Evolutionary conservation across 2,329 filamentous ascomycete species (phyloP), one percentile per base, ranked within the genome.

Genomic region (Cladophialophora bantiana): DNA sequence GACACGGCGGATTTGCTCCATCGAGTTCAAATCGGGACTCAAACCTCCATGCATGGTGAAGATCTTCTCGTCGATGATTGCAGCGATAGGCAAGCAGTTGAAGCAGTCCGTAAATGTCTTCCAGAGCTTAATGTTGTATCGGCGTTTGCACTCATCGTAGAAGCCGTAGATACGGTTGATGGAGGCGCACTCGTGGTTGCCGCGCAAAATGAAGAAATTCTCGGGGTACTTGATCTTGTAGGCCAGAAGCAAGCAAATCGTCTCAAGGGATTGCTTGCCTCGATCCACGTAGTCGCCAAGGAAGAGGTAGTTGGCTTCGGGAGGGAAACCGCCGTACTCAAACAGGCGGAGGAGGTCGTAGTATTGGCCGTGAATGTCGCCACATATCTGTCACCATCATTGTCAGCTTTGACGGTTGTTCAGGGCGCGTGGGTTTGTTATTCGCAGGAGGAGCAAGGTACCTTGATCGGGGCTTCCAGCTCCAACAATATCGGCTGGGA

Each of bases 191-290:
- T 98, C 94, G 79, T 98, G 94, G 76, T 98, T 98, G 63, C 94
- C 94, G 65, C 94, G 89, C 26, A 98, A 84, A 56, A 98, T 83
- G 81, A 98, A 98, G 80, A 98, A 98, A 82, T 98, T 98, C 80
- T 97, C 93, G 7, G 94, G 94, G 75, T 92, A 98, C 85, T 98
- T 98, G 88, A 99, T 96, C 88, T 99, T 99, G 88, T 98, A 99
- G 70, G 93, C 93, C 59, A 99, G 88, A 65, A 99, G 87, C 71
- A 99, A 86, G 84, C 93, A 97, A 82, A 99, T 98, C 73, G 95
- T 98, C 85, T 99, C 95, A 62, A 99, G 90, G 42, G 94, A 97
- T 83, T 99, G 95, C 86, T 99, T 98, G 84, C 95, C 95, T 84
- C 95, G 90, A 81, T 99, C 95, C 76, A 99, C 95, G 77, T 99